A percentile compares a stretch with the other conserved stretches of the same genome.
These are phyloP conservation scores for Hypoxylon crocopeplum DNA, from an alignment of 495 filamentous ascomycete genomes.

Conservation along the genomic window DNA sequence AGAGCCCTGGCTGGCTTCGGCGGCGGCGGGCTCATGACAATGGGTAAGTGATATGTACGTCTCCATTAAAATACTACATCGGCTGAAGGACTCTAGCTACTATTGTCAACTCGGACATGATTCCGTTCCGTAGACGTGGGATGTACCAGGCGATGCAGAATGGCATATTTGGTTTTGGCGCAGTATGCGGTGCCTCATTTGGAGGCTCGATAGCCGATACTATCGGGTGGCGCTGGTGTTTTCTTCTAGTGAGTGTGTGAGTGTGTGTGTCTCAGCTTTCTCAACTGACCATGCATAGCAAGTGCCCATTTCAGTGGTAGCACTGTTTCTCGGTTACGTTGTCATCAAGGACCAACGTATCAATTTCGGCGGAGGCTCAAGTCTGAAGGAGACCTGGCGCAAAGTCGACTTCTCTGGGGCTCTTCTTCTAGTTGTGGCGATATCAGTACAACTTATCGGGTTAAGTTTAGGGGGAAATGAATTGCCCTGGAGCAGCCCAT, in stretches of 20 bases:
- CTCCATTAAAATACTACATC: background rate
- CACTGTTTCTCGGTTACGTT: conserved; percentile 59
- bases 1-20: conserved; percentile 62
- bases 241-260: conserved; percentile 49
- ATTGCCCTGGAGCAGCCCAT: conserved; percentile 62
- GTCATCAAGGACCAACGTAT: conserved; percentile 55
- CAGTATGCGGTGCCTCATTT: conserved; percentile 56
- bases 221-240: conserved; percentile 60
- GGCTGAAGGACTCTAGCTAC: conserved; percentile 53
- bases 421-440: conserved; percentile 60
- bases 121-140: conserved; percentile 66
- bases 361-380: conserved; percentile 29
- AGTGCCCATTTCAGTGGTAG: conserved; percentile 61
- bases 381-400: conserved; percentile 53
- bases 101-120: conserved; percentile 71
- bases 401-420: conserved; percentile 65
- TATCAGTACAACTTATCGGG: conserved; percentile 64
- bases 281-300: conserved; percentile 57
- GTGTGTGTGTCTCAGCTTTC: conserved; percentile 58
- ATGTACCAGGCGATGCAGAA: conserved; percentile 73
- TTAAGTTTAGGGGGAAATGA: conserved; percentile 69
- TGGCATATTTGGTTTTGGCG: conserved; percentile 64
- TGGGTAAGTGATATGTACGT: conserved; percentile 53
- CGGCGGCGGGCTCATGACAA: conserved; percentile 66
- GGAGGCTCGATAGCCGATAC: conserved; percentile 57